Base-by-base conservation (phyloP, 2,329 filamentous ascomycete genomes). In the Alternaria postmessia region DNA sequence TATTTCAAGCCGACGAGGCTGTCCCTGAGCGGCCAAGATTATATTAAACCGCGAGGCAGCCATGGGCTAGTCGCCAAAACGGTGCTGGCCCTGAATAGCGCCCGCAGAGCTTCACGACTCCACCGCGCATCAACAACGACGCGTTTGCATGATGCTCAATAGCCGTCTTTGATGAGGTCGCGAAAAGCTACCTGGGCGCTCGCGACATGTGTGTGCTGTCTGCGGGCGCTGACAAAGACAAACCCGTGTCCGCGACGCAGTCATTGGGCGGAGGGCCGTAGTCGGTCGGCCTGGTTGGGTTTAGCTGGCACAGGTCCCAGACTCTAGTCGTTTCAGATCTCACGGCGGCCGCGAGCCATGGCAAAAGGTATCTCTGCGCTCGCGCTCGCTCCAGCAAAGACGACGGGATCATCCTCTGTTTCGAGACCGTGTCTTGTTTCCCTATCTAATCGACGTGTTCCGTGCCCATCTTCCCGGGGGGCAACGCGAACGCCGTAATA, bases 371-470 rank as follows among this genome's bases (percentile, higher is more conserved):
- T 63, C 60, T 60, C 61, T 49, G 46, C 54, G 53, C 61, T 54
- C 57, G 57, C 59, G 54, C 59, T 51, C 48, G 49, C 42, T 58
- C 43, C 59, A 47, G 34, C 47, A 44, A 38, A 54, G 30, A 38
- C 54, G 47, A 52, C 54, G 47, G 53, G 44, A 52, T 49, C 28
- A 59, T 34, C 44, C 51, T 48, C 57, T 60, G 64, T 64, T 66
- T 66, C 61, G 61, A 57, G 51, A n/a, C 57, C 60, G 63, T 62
- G 62, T 62, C 62, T 62, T 64, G 59, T 62, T 64, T 62, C 39
- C 51, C 49, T 34, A 28, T 38, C 30, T 44, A 54, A 30, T 24
- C 57, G 11, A 34, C 47, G 16, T 51, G 34, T 48, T 16, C 36
- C 43, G 43, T 30, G 38, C 38, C 20, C 20, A 38, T 38, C 49